phyloP scores from a whole-genome alignment of 495 filamentous ascomycete species.

The Lentithecium fluviatile region DNA sequence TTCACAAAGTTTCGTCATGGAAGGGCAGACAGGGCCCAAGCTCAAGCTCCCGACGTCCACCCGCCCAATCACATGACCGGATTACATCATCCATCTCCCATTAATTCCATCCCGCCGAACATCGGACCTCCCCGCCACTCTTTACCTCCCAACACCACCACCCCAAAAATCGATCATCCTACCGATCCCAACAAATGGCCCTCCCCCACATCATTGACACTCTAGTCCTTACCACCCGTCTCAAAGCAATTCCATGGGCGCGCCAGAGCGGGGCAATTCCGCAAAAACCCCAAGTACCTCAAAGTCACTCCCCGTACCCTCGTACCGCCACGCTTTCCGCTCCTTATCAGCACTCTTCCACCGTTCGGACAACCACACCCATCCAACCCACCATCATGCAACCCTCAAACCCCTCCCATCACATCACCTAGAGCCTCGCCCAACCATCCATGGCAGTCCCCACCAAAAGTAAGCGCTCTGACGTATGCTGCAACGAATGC shows the following conservation, averaged over 20 bases:
- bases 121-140: not conserved
- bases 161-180: not conserved
- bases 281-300: conserved; percentile 21
- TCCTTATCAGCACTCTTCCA: too few species aligned
- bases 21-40: too few species aligned
- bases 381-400: too few species aligned
- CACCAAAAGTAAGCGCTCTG: not conserved
- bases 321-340: too few species aligned
- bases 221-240: not conserved
- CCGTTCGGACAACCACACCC: too few species aligned
- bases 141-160: not conserved
- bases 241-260: too few species aligned
- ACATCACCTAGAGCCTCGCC: too few species aligned
- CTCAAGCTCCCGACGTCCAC: conserved; percentile 13
- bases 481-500: not conserved
- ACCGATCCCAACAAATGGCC: conserved; percentile 20
- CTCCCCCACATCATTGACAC: not conserved
- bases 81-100: conserved; percentile 7
- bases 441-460: too few species aligned
- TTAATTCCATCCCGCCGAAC: not conserved
- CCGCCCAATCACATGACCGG: conserved; percentile 11
- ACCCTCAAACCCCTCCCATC: too few species aligned
- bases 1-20: conserved; percentile 20
- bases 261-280: too few species aligned
- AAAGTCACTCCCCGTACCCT: conserved; percentile 16